These are phyloP conservation scores for Nicotiana obtusifolia DNA, from an alignment of 257 asterid species.

Conservation along the genomic window DNA sequence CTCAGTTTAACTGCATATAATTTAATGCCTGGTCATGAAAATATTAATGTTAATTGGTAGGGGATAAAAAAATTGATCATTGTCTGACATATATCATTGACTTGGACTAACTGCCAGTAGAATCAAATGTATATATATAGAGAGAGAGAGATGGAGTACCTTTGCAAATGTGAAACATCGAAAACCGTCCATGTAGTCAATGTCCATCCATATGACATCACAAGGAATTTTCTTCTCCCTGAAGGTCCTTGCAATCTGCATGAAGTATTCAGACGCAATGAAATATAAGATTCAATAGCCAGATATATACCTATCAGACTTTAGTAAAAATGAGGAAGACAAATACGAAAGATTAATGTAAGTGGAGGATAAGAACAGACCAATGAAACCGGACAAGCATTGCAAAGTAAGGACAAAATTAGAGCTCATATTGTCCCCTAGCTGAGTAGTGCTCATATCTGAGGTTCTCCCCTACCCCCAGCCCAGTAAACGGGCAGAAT, in stretches of 20 bases:
- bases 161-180: slow-evolving; percentile 90
- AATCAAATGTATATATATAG: neutral
- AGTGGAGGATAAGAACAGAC: neutral
- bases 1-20: neutral
- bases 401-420: neutral
- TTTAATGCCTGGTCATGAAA: neutral
- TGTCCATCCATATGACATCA: slow-evolving; percentile 99
- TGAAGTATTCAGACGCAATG: neutral
- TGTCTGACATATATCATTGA: neutral
- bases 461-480: neutral
- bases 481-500: neutral
- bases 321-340: neutral
- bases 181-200: slow-evolving; percentile 95
- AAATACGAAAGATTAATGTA: neutral
- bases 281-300: neutral
- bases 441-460: neutral
- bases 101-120: neutral
- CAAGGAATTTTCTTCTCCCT: slow-evolving; percentile 90
- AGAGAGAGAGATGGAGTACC: slow-evolving; percentile 33
- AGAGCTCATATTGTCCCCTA: neutral
- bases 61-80: neutral
- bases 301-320: neutral
- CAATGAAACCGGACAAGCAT: neutral
- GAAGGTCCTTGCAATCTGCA: slow-evolving; percentile 79
- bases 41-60: neutral